Evolutionary conservation across 2,329 filamentous ascomycete genomes (phyloP), one percentile per base, ranked within the genome.

Genomic region (Macrophomina phaseolina): DNA sequence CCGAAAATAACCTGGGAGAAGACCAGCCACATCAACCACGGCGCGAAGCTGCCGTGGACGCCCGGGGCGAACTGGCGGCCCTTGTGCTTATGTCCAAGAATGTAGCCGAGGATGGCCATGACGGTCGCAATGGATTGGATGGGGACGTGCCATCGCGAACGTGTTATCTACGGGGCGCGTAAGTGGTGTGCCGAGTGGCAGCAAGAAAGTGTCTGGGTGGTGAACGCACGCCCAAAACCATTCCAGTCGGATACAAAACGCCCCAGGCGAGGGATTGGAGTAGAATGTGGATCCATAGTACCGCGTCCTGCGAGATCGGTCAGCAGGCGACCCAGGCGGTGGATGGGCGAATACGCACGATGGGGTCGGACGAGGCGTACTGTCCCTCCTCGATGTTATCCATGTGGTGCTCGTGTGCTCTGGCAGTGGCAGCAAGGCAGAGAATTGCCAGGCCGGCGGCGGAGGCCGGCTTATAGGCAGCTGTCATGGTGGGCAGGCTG

Each of bases 111-210:
- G 28, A 97, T 84, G 2, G 93, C 92, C 70, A 98, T 84, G 32
- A 87, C 80, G 30, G 91, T 90, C 70, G 90, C 92, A 64, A 91
- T 75, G 34, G 90, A 85, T 79, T 99, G 95, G 3, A 93, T 83
- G 6, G 95, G 94, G 62, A 98, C 94, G 81, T 99, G 95, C 92
- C 93, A 98, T 80, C 92, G 89, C 68, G 90, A 97, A 69, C 92
- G 93, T 70, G 91, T 88, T 67, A 99, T 94, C 90, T 96, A 77
- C 23, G 42, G 36, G 36, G 42, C 48, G 32, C 36, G 38, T 66
- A 46, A 66, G 64, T 34, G 64, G 52, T 9, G 30, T n/a, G 53
- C 11, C n/a, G 28, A 14, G 23, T 23, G 53, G 23, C 34, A 36
- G 12, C 16, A 28, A 30, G 28, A 32, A 9, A 53, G 23, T n/a